Percentiles rank a stretch among this genome's conserved stretches.
Evolutionary conservation across 768 basidiomycete genomes (phyloP).

Genomic region (Pleurotus platypus): DNA sequence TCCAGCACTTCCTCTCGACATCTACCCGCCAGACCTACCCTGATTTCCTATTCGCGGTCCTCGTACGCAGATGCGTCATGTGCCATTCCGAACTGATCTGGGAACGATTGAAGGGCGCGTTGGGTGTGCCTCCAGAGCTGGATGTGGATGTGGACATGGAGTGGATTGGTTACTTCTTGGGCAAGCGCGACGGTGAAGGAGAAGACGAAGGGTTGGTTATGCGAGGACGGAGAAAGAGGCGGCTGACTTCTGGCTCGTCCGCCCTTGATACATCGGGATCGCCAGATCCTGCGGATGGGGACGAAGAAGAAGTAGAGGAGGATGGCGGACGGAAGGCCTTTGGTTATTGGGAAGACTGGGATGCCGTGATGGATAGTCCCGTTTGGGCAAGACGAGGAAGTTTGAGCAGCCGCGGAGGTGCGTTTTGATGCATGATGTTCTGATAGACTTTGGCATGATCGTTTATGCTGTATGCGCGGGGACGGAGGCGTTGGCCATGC

Average conservation of each 20-base stretch:
- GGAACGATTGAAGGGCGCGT: conserved; percentile 85
- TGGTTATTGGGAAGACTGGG: conserved; percentile 46
- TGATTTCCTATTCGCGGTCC: conserved; percentile 72
- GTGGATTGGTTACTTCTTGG: conserved; percentile 12
- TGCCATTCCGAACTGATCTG: conserved; percentile 82
- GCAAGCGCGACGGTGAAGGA: conserved; percentile 25
- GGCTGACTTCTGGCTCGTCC: conserved; percentile 13
- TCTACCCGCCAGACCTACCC: conserved; percentile 58
- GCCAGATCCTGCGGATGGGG: conserved; percentile 15
- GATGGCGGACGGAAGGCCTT: conserved; percentile 33
- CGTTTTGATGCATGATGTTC: not conserved
- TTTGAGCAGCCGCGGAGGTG: not conserved
- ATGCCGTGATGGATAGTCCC: conserved; percentile 40
- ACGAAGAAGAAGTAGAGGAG: conserved; percentile 34
- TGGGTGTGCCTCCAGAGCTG: conserved; percentile 85
- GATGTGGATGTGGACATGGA: conserved; percentile 51
- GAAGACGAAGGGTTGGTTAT: conserved; percentile 7
- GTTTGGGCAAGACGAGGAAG: conserved; percentile 1
- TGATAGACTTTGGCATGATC: too few species aligned
- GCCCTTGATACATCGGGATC: conserved; percentile 4
- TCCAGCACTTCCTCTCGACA: conserved; percentile 64
- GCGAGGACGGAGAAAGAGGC: conserved; percentile 12
- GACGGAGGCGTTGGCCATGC: too few species aligned
- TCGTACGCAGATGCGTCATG: conserved; percentile 72
- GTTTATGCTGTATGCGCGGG: too few species aligned